Base-by-base conservation (phyloP, 805 yeast species). In the Starmerella geochares region DNA sequence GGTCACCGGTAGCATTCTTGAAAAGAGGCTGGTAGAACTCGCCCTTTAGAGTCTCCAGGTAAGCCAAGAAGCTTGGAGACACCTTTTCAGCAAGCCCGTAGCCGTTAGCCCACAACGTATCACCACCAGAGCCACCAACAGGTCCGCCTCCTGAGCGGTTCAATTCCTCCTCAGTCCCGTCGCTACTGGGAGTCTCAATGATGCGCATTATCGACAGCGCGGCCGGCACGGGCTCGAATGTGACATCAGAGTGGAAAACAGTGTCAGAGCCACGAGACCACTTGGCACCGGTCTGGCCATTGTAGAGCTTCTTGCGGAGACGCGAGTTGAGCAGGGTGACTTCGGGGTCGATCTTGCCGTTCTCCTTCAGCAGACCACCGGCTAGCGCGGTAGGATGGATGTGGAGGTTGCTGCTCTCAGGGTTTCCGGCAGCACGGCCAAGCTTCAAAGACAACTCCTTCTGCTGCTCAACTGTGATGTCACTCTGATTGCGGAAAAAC, bases 141-240 rank as follows among this genome's bases (percentile, higher is more conserved):
- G 55, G 38, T 14, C 58, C 58, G 20, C 54, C 57, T 7, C 58
- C 55, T 7, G 49, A 9, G 21, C 50, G 10, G 37, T n/a, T 31
- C n/a, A 48, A 33, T 39, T 55, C 58, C 10, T 45, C 53, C 14
- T 20, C 52, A 14, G 52, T 36, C 13, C 78, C 79, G 24, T 67
- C 63, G 11, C 59, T 58, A 7, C 79, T 78, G 25, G 73, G 68
- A 17, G 76, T 67, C 57, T 76, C 77, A 58, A 72, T 67, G 56
- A 76, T 76, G 11, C 56, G 46, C 56, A 79, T 66, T 54, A 72
- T 74, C 3, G 82, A 76, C 55, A 72, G 66, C 20, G 77, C 79
- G 2, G 81, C 75, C 5, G 81, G 80, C 49, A 74, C 76, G 41
- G 67, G 65, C 64, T 77, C 81, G 57, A 76, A 79, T 37, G 72